Percentiles rank a stretch among this genome's conserved stretches.
Conservation (phyloP, 352 stramenopile genomes). For the Pythium oligandrum region DNA sequence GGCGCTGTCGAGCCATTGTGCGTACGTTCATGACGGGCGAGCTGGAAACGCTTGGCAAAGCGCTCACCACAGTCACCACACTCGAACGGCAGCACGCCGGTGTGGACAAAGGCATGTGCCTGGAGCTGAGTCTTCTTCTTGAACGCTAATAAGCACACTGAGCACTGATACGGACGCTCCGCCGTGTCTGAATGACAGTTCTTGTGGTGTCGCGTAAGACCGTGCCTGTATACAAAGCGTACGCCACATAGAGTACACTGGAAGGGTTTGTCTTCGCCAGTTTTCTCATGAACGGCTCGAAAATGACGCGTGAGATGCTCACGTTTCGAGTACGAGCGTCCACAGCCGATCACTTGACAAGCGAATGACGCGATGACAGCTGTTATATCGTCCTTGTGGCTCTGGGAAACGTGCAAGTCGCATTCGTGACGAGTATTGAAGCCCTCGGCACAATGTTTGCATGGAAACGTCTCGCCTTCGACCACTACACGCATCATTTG, state of each 20-base stretch:
- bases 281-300: constrained; percentile 29
- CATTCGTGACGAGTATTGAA: constrained; percentile 27
- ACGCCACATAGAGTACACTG: constrained; percentile 50
- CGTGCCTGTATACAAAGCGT: constrained; percentile 69
- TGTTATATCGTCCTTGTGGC: constrained; percentile 5
- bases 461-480: constrained; percentile 10
- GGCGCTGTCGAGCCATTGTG: constrained; percentile 19
- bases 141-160: constrained; percentile 54
- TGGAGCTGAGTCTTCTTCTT: constrained; percentile 82
- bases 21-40: constrained; percentile 42
- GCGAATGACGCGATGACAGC: constrained; percentile 27
- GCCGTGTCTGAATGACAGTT: constrained; percentile 30
- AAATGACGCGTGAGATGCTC: constrained; percentile 63
- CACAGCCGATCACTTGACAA: constrained; percentile 33
- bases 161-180: constrained; percentile 47
- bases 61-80: constrained; percentile 50
- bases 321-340: constrained; percentile 56
- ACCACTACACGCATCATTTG: neutral
- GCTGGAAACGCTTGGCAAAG: constrained; percentile 61
- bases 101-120: constrained; percentile 75
- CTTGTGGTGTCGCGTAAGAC: constrained; percentile 44
- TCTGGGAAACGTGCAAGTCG: constrained; percentile 14
- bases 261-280: constrained; percentile 37
- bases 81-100: constrained; percentile 63
- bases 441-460: constrained; percentile 9